Base-by-base conservation (phyloP, 768 basidiomycete genomes). In the Multifurca ochricompacta region DNA sequence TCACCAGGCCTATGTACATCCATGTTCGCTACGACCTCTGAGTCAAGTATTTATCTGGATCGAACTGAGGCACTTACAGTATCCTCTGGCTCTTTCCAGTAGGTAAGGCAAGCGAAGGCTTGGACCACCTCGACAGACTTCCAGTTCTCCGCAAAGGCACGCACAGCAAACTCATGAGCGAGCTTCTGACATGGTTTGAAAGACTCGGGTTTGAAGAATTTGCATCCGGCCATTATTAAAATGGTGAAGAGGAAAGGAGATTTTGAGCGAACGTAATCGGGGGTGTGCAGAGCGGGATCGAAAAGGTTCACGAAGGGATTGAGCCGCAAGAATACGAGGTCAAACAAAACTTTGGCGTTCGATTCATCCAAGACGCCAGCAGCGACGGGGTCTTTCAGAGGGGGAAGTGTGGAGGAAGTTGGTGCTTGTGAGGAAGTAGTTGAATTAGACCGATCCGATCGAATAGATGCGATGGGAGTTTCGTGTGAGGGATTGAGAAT, bases 261-360 rank as follows among this genome's bases (percentile, higher is more conserved):
- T 58, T 79, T 83, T 19, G 76, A 73, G 63, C 92, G 88, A 63
- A 93, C 82, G 67, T 91, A 93, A 32, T 73, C 64, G 46, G 84
- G 76, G 0, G 91, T 83, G 67, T 95, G 92, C 32, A 94, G 71
- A n/a, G 79, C 73, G 34, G 91, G 87, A 71, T 93, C 91, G 65
- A 94, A 91, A 30, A 93, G 74, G 65, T 87, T 88, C 70, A 92
- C 82, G 68, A 92, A 91, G 11, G 91, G 88, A 66, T 93, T 93
- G 48, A 93, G 77, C 55, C 89, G 86, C 51, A 87, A 65, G 70
- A 87, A 91, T 65, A 92, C 77, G 57, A 80, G 71, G 66, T 91
- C 87, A 59, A 91, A 90, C 41, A 91, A 73, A 44, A 80, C 74
- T 62, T 77, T 77, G 41, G 86, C 87, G 53, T 85, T 81, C 35